phyloP scores from a whole-genome alignment of 768 basidiomycete genomes.

The Russula lepida region DNA sequence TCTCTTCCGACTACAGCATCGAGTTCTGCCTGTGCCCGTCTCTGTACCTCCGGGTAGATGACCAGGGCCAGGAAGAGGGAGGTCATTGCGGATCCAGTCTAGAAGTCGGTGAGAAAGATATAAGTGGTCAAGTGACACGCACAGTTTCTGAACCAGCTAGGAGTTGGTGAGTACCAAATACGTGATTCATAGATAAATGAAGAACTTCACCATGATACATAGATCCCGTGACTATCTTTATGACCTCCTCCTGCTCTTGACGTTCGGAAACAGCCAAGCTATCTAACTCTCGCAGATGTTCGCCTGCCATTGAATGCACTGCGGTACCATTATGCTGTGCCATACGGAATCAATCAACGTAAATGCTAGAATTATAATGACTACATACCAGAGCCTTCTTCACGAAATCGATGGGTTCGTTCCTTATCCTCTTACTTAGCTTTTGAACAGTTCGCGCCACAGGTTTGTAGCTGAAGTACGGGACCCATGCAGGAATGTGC shows the following conservation, averaged over 20 bases:
- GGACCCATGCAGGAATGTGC: conserved; percentile 8
- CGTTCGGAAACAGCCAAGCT: background rate
- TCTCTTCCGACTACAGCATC: conserved; percentile 24
- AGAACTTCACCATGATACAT: background rate
- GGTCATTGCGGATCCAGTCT: conserved; percentile 7
- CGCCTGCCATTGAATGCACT: background rate
- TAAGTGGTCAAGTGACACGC: background rate
- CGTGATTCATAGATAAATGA: background rate
- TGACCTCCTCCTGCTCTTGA: background rate
- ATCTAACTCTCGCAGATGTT: conserved; percentile 1
- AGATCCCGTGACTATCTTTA: background rate
- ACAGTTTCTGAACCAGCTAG: conserved; percentile 9
- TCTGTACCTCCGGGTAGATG: conserved; percentile 4
- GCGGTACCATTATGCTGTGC: conserved; percentile 3
- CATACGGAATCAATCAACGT: background rate
- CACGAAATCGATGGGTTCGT: background rate
- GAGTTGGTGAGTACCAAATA: background rate
- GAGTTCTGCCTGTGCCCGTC: conserved; percentile 24
- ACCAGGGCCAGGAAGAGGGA: conserved; percentile 4
- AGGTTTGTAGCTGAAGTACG: background rate
- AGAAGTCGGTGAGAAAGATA: background rate
- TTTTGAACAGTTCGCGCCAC: background rate
- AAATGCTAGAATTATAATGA: background rate
- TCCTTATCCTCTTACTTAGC: background rate
- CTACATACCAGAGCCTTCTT: background rate